Conservation (phyloP, 192 early-diverging fungal species). For the Martensiomyces pterosporus region DNA sequence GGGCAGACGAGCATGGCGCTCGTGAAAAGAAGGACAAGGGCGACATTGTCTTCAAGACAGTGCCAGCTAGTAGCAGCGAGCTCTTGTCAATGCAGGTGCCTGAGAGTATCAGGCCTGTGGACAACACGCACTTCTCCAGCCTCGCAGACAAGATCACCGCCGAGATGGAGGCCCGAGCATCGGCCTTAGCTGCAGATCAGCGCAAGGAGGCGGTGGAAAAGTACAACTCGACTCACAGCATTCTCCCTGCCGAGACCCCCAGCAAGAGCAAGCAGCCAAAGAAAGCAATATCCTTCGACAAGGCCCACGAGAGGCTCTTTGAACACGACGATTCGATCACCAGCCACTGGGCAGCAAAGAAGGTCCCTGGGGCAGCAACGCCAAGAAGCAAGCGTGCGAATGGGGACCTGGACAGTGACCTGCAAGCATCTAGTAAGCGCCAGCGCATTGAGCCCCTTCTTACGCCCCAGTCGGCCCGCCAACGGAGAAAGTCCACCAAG, state of each 20-base stretch:
- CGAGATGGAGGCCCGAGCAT: conserved; percentile 27
- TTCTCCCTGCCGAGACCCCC: conserved; percentile 10
- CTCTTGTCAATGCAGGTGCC: no score
- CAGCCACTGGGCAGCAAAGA: conserved; percentile 43
- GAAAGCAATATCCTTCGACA: conserved; percentile 27
- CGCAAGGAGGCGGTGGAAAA: conserved; percentile 18
- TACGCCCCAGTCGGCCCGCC: conserved; percentile 9
- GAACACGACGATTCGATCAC: conserved; percentile 34
- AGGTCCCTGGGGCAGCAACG: conserved; percentile 15
- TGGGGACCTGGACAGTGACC: background rate
- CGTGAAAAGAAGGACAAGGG: no score
- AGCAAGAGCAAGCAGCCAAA: background rate
- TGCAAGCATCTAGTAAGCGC: conserved; percentile 29
- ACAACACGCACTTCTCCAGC: no score
- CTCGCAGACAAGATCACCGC: conserved; percentile 24
- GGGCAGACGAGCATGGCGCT: no score
- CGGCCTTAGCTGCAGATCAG: conserved; percentile 22
- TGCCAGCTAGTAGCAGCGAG: no score
- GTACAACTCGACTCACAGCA: conserved; percentile 6
- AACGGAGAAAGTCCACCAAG: conserved; percentile 15
- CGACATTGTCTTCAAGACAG: no score
- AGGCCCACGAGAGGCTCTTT: conserved; percentile 40
- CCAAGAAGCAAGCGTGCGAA: conserved; percentile 34
- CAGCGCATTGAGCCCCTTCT: conserved; percentile 32
- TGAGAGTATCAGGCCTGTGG: no score